Base-by-base conservation (phyloP, 768 basidiomycete species). In the Tricholoma terreum region DNA sequence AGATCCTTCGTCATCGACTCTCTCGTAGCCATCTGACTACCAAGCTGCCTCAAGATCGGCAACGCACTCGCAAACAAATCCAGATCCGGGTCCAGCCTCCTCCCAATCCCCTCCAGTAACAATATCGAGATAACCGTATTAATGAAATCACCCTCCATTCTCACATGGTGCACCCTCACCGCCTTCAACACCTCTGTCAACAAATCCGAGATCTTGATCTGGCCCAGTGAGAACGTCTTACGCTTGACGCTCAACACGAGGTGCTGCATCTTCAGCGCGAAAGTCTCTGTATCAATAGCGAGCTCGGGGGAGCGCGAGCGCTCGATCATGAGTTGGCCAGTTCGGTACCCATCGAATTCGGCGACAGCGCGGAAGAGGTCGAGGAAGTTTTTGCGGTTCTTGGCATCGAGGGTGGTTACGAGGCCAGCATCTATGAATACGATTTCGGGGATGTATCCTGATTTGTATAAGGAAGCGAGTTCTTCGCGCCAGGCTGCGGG, bases 91-190 rank as follows among this genome's bases (percentile, higher is more conserved):
- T 99, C 94, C 61, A 99, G 70, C 74, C 90, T 94, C 58, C 96
- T 77, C 19, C 97, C 97, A 63, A 99, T 98, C 1, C 97, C 97
- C 73, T 99, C 97, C 54, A 99, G 76, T 38, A 99, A 71, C 54
- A 99, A 73, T 55, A 98, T 93, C 9, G 91, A 92, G 58, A 99
- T 89, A 58, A 99, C 94, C 0, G 97, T 98, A 72, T 99, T 99
- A 68, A 98, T 87, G 68, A 99, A 99, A 71, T 98, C 97, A 12
- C 89, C 94, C 74, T 99, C 96, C 87, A 99, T 91, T 77, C 93
- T 98, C 61, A 98, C 97, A 67, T 97, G 96, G 71, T 98, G 95
- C 62, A 83, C 79, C 57, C 94, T 78, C 3, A 99, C 95, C 33
- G 87, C 84, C 64, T 76, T 86, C 50, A 99, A 75, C 7, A 98